Base-by-base conservation (phyloP, 2,329 filamentous ascomycete genomes). In the Venturia aucupariae region DNA sequence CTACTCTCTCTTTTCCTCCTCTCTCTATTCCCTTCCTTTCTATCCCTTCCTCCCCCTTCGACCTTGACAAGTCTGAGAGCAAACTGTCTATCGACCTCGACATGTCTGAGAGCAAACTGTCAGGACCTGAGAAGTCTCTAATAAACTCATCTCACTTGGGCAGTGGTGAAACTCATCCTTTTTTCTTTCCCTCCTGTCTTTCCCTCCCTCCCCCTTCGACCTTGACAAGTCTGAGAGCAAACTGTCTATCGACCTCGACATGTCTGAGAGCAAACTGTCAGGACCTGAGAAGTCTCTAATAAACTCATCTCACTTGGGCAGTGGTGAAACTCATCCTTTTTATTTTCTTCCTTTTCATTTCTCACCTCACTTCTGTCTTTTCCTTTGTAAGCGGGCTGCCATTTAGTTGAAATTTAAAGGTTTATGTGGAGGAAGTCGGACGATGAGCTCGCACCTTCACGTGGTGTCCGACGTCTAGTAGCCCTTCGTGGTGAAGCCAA, bases 401-500 rank as follows among this genome's bases (percentile, higher is more conserved):
- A 57, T 38, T 32, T 57, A 32, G 27, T 35, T 57, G 17, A 19
- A 32, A 35, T 57, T 30, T 57, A 15, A 2, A n/a, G 51, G 51
- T 55, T 17, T 55, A 35, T 6, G 51, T 57, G 51, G 51, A 57
- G 51, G 51, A 57, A 32, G 51, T 57, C 51, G 51, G 51, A 57
- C 51, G 51, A 57, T 19, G 19, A 57, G 51, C 51, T 57, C 51
- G 48, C 51, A 57, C 51, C 51, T 57, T 57, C 51, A n/a, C 51
- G 51, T 19, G 51, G 51, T 57, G 51, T 57, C 51, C 15, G 51
- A 57, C 30, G 51, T 57, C 44, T 30, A 57, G 51, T 57, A 57
- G 51, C 17, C 51, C 51, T 35, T 57, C 15, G 51, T 6, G 51
- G 17, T 57, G 51, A 57, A 57, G 24, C 51, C 15, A 35, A 57